These are phyloP conservation scores for Syncephalis fuscata DNA, from an alignment of 371 early-diverging fungal species.

Conservation along the genomic window DNA sequence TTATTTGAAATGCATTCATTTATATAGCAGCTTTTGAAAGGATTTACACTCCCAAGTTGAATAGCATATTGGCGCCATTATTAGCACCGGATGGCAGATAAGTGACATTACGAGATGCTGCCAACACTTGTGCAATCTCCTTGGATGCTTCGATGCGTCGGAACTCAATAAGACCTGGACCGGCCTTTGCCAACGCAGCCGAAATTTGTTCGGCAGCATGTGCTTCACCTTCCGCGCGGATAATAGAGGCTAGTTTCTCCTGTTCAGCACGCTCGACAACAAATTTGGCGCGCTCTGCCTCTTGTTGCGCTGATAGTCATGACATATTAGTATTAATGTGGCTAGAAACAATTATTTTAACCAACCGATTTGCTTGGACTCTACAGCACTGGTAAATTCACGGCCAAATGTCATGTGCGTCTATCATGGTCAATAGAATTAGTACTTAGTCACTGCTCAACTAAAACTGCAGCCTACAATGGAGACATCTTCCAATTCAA, in stretches of 20 bases:
- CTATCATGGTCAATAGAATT: constrained; percentile 16
- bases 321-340: too few relatives aligned
- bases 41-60: too few relatives aligned
- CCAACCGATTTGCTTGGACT: constrained; percentile 88
- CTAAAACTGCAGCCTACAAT: constrained; percentile 52
- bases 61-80: constrained; percentile 8
- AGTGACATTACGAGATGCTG: constrained; percentile 71
- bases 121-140: constrained; percentile 88
- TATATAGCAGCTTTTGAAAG: too few relatives aligned
- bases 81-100: constrained; percentile 65
- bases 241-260: constrained; percentile 93
- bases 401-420: constrained; percentile 95
- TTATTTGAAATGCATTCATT: too few relatives aligned
- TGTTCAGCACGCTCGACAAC: constrained; percentile 92
- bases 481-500: constrained; percentile 94
- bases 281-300: constrained; percentile 93
- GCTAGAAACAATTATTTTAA: constrained; percentile 35
- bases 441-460: background rate
- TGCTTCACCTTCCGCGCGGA: constrained; percentile 97
- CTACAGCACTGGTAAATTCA: constrained; percentile 89
- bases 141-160: constrained; percentile 95
- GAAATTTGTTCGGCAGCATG: constrained; percentile 81
- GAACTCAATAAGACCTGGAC: constrained; percentile 83
- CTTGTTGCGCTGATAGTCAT: constrained; percentile 83
- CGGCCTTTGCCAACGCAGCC: constrained; percentile 74